Evolutionary conservation across 257 asterid genomes (phyloP).

Genomic region (Solanum paucissectum): DNA sequence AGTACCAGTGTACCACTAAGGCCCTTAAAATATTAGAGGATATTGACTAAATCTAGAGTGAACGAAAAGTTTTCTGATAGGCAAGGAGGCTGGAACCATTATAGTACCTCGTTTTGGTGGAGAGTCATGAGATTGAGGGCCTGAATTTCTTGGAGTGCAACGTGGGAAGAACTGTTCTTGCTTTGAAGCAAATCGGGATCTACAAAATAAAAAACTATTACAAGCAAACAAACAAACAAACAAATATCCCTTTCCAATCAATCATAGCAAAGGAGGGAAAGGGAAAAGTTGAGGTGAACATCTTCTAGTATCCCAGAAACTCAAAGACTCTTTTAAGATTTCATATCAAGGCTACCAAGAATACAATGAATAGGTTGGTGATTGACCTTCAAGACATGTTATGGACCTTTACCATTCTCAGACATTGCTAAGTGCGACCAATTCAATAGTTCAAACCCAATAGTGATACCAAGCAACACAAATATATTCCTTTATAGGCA

Average conservation of each 20-base stretch:
- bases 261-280: background rate
- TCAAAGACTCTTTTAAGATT: background rate
- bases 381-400: background rate
- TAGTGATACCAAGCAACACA: background rate
- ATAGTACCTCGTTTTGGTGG: constrained; percentile 91
- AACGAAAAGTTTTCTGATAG: background rate
- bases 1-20: background rate
- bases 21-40: background rate
- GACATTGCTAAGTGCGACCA: background rate
- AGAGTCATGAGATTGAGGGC: constrained; percentile 92
- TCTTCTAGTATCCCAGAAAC: background rate
- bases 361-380: background rate
- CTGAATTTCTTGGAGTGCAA: constrained; percentile 62
- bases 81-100: background rate
- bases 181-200: constrained; percentile 50
- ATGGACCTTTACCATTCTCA: background rate
- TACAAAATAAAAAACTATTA: constrained; percentile 10
- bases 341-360: background rate
- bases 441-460: background rate
- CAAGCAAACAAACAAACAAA: background rate
- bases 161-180: constrained; percentile 67
- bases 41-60: background rate
- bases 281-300: background rate
- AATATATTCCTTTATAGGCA: background rate
- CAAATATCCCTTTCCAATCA: background rate